Percentiles rank a stretch among this genome's conserved stretches.
Conservation (phyloP, 805 yeast genomes). For the Tetrapisispora fleetii region DNA sequence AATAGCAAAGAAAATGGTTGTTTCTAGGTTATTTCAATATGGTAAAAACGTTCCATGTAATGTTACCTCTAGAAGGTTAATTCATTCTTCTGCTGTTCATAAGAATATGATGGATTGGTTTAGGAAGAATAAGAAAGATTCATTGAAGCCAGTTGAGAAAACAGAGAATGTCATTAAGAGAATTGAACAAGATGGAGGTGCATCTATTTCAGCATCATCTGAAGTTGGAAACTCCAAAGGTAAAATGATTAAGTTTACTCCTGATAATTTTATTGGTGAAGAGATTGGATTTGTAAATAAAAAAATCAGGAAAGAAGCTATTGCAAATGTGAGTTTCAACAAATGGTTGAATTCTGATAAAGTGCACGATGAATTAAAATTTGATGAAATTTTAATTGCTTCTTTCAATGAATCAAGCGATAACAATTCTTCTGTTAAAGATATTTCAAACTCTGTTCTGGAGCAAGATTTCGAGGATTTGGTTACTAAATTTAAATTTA, state of each 20-base stretch:
- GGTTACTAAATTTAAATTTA: constrained; percentile 29
- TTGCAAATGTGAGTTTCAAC: constrained; percentile 24
- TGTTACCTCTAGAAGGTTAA: background rate
- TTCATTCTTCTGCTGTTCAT: background rate
- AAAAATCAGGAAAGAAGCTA: constrained; percentile 3
- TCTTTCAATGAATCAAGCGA: constrained; percentile 5
- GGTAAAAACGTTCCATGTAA: background rate
- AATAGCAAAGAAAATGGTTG: background rate
- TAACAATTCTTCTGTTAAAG: background rate
- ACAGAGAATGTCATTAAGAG: constrained; percentile 29
- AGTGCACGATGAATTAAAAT: constrained; percentile 17
- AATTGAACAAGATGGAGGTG: constrained; percentile 21
- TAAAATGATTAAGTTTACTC: constrained; percentile 16
- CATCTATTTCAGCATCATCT: background rate
- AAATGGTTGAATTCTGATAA: constrained; percentile 28
- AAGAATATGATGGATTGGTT: constrained; percentile 35
- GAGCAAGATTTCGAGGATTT: constrained; percentile 22
- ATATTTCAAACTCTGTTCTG: constrained; percentile 11
- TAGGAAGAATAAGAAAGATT: constrained; percentile 23
- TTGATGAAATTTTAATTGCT: constrained; percentile 18
- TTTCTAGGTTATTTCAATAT: background rate
- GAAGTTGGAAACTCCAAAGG: constrained; percentile 4
- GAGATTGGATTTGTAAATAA: constrained; percentile 15
- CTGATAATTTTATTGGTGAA: constrained; percentile 25
- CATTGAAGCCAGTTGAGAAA: constrained; percentile 9